phyloP scores from a whole-genome alignment of 345 rosid species.

The Linum usitatissimum region DNA sequence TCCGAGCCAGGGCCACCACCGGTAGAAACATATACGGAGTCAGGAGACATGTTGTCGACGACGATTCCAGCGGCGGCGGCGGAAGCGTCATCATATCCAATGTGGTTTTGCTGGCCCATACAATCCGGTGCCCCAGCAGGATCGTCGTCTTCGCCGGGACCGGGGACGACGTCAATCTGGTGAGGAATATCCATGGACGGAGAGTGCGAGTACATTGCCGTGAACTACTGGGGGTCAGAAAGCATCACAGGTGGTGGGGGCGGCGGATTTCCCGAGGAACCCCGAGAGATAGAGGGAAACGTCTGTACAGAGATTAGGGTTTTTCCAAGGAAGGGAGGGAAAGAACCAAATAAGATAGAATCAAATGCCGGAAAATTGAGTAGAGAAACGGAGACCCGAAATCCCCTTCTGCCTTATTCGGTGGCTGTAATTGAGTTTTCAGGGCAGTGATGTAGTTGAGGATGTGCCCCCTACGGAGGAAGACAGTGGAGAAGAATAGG shows the following conservation, averaged over 20 bases:
- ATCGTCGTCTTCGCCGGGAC: slow-evolving; percentile 26
- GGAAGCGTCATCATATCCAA: slow-evolving; percentile 28
- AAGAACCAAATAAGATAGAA: not conserved
- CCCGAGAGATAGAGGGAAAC: not conserved
- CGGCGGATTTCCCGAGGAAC: not conserved
- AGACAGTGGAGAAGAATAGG: not conserved
- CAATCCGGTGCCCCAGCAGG: slow-evolving; percentile 31
- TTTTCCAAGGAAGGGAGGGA: not conserved
- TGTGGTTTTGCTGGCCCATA: slow-evolving; percentile 24
- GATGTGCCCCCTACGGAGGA: not conserved
- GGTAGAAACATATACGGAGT: slow-evolving; percentile 35
- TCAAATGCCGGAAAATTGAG: too few relatives aligned
- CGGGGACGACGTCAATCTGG: slow-evolving; percentile 23
- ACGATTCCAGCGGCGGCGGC: slow-evolving; percentile 28
- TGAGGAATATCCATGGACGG: slow-evolving; percentile 42
- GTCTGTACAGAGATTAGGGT: not conserved
- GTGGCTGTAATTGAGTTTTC: not conserved
- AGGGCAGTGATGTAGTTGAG: not conserved
- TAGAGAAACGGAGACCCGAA: too few relatives aligned
- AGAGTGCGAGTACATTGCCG: slow-evolving; percentile 51
- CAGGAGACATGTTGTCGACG: slow-evolving; percentile 41
- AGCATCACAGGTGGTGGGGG: slow-evolving; percentile 22
- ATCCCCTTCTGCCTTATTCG: too few relatives aligned
- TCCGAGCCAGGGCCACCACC: slow-evolving; percentile 27
- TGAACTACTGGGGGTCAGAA: slow-evolving; percentile 7